These are phyloP conservation scores for Rhododendron kiyosumense DNA, from an alignment of 148 eudicot species.

Conservation along the genomic window DNA sequence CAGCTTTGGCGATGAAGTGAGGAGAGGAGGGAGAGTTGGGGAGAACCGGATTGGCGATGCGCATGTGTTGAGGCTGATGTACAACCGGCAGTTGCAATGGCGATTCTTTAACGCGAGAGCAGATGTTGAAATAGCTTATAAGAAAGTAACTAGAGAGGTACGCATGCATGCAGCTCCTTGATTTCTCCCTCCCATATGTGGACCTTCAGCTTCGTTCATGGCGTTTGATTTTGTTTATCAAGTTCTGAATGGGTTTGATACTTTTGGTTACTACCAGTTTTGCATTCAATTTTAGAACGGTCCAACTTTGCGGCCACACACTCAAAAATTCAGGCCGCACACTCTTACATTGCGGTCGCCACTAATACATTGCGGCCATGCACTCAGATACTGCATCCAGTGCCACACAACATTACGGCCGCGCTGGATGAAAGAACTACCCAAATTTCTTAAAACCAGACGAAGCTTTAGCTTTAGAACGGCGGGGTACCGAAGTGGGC, in stretches of 20 bases:
- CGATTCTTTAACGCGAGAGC: conserved; percentile 70
- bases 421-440: no score
- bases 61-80: conserved; percentile 51
- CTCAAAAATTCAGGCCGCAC: no score
- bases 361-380: no score
- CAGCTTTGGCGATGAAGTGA: conserved; percentile 48
- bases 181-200: not conserved
- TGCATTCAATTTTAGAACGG: no score
- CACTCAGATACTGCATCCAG: no score
- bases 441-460: no score
- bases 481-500: no score
- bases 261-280: no score
- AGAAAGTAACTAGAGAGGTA: conserved; percentile 58
- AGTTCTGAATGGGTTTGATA: not conserved
- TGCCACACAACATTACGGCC: no score
- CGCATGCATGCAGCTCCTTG: not conserved
- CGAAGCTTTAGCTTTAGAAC: no score
- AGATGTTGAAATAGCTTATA: conserved; percentile 41
- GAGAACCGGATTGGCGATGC: conserved; percentile 63
- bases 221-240: not conserved
- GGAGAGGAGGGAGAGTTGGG: conserved; percentile 59
- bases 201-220: not conserved
- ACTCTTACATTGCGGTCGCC: no score
- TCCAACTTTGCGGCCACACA: no score
- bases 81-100: conserved; percentile 84